Base-by-base conservation (phyloP, 306 rosid genomes). In the Vigna nakashimae region DNA sequence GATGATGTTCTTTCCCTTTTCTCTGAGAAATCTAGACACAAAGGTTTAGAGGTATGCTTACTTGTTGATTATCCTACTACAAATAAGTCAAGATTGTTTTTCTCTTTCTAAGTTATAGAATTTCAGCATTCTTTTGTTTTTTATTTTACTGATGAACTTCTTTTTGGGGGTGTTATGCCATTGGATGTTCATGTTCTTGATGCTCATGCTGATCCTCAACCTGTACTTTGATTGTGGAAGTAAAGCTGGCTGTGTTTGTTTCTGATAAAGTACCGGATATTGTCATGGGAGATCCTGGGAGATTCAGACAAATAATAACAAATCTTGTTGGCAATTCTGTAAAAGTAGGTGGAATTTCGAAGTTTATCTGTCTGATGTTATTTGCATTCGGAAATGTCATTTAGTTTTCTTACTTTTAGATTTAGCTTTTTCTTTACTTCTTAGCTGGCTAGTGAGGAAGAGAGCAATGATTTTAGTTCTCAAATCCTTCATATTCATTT, bases 261-360 rank as follows among this genome's bases (percentile, higher is more conserved):
- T 93, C 96, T 16, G 93, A 88, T 82, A 86, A 90, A 83, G 98
- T 93, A 64, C 98, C 98, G 10, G 88, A 91, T 65, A 63, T 84
- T 82, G 88, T 93, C 46, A 84, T 88, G 76, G 98, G 98, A 50
- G 98, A 93, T 90, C 96, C 98, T 0, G 96, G 98, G 76, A 87
- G 98, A 86, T 93, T 93, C 89, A 88, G 98, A 80, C 98, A 93
- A 76, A 90, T 93, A 58, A 78, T 93, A 71, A 93, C 97, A 73
- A 93, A 93, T 86, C 97, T 93, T 62, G 98, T 93, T 49, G 96
- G 96, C 63, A 93, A 93, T 90, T 93, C 98, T 60, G 90, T 93
- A 57, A 93, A 93, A 84, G 98, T 91, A 84, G 78, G 96, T 73
- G 68, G 22, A 59, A 20, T 62, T 42, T 73, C 62, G 0, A 58